A percentile compares a stretch with the other conserved stretches of the same genome.
Conservation (phyloP, 1,284 basidiomycete species). For the Kwoniella shivajii region DNA sequence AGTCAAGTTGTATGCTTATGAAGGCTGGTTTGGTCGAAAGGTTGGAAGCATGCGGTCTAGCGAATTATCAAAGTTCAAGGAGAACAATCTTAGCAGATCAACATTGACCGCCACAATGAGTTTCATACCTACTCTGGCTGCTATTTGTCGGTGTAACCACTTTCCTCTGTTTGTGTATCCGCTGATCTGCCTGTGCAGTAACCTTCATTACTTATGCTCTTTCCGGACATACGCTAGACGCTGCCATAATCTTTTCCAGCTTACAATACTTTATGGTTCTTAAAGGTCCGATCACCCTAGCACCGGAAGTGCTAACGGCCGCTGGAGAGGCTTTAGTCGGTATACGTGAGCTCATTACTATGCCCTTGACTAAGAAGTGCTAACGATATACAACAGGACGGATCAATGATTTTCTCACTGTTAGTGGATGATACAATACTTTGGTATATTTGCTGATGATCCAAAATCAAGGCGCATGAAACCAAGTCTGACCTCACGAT, state of each 20-base stretch:
- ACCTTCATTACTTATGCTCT: slow-evolving; percentile 74
- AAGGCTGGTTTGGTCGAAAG: slow-evolving; percentile 63
- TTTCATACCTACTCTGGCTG: slow-evolving; percentile 68
- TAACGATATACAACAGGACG: slow-evolving; percentile 1
- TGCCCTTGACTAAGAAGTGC: neutral
- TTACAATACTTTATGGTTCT: slow-evolving; percentile 73
- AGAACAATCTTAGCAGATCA: slow-evolving; percentile 38
- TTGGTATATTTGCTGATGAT: neutral
- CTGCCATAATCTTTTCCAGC: slow-evolving; percentile 71
- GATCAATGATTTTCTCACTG: slow-evolving; percentile 8
- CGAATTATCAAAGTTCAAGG: slow-evolving; percentile 57
- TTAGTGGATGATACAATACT: neutral
- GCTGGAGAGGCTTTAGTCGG: slow-evolving; percentile 59
- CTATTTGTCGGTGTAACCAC: slow-evolving; percentile 55
- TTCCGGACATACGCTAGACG: slow-evolving; percentile 65
- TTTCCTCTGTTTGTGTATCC: neutral
- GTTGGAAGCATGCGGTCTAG: slow-evolving; percentile 59
- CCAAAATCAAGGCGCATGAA: slow-evolving; percentile 60
- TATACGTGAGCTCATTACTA: slow-evolving; percentile 2
- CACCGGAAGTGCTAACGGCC: slow-evolving; percentile 50
- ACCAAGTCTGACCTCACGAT: slow-evolving; percentile 61
- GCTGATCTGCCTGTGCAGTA: slow-evolving; percentile 40
- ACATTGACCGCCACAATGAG: slow-evolving; percentile 45
- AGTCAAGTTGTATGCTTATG: slow-evolving; percentile 54
- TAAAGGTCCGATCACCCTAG: slow-evolving; percentile 30